These are phyloP conservation scores for Nematodospora valgi DNA, from an alignment of 805 yeast genomes.

Conservation along the genomic window DNA sequence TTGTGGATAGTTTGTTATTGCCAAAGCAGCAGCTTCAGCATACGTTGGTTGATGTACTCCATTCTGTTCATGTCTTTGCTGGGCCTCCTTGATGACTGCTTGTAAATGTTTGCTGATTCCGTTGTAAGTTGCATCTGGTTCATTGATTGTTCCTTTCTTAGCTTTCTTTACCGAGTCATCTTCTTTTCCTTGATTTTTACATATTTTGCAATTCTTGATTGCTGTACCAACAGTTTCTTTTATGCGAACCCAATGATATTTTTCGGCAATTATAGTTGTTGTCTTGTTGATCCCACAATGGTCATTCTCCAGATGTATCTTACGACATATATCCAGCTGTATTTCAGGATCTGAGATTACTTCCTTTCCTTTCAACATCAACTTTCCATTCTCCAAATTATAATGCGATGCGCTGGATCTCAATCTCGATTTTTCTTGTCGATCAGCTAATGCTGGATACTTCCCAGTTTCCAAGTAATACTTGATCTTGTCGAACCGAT, in stretches of 20 bases:
- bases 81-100: slow-evolving; percentile 8
- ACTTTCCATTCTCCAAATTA: slow-evolving; percentile 62
- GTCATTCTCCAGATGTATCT: slow-evolving; percentile 54
- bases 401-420: slow-evolving; percentile 80
- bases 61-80: slow-evolving; percentile 33
- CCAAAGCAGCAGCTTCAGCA: slow-evolving; percentile 11
- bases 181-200: slow-evolving; percentile 46
- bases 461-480: slow-evolving; percentile 78
- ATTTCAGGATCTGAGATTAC: slow-evolving; percentile 75
- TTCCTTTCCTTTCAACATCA: slow-evolving; percentile 74
- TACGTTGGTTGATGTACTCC: slow-evolving; percentile 10
- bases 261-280: slow-evolving; percentile 70
- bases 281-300: slow-evolving; percentile 92
- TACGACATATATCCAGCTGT: slow-evolving; percentile 72
- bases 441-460: slow-evolving; percentile 79
- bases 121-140: slow-evolving; percentile 16
- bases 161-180: slow-evolving; percentile 47
- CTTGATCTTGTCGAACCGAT: slow-evolving; percentile 72
- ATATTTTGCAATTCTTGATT: slow-evolving; percentile 69
- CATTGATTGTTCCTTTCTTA: neutral
- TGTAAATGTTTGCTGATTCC: slow-evolving; percentile 15
- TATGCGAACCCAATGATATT: slow-evolving; percentile 88
- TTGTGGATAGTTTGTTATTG: slow-evolving; percentile 3
- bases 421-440: slow-evolving; percentile 84
- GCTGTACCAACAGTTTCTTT: slow-evolving; percentile 83